Base-by-base conservation (phyloP, 257 asterid species). In the Ocimum tenuiflorum region DNA sequence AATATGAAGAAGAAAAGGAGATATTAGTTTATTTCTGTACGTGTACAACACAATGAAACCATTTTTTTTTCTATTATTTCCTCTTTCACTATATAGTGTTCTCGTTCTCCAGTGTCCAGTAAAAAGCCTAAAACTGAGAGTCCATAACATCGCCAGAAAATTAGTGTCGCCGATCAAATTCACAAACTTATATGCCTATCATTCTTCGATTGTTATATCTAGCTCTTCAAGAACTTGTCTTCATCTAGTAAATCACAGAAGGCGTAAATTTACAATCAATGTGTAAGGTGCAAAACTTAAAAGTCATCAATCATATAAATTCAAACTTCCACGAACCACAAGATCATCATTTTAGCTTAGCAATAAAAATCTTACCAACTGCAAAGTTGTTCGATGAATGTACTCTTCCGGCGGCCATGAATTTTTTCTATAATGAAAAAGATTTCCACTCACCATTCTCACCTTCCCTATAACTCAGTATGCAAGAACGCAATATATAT, bases 351-450 rank as follows among this genome's bases (percentile, higher is more conserved):
- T n/a, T 14, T 15, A 70, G 61, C n/a, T 13, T 29, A 46, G 23
- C 1, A 60, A 38, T 15, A 61, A 49, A n/a, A 64, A 68, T 24
- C 88, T 83, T 70, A 94, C 99, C 97, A 94, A 76, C 70, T 94
- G 95, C 78, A 94, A 72, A 77, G 99, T 94, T 50, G 95, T 52
- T 71, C 84, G 83, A 76, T 73, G 77, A 63, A 94, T 83, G 58
- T 88, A 94, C 78, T 91, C 99, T 71, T 88, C 85, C 0, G 99
- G 89, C 43, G 99, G 96, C 99, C 99, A 94, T 68, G 99, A 94
- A 77, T 83, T 94, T 82, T 77, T 90, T 77, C 96, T 80, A 76
- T 23, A 62, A 78, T 90, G 99, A 73, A 94, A 94, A 73, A 94
- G 68, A 61, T 75, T 85, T 62, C 95, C 96, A 63, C 88, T 79